These are phyloP conservation scores for Millerozyma acaciae DNA, from an alignment of 805 yeast species.

Conservation along the genomic window DNA sequence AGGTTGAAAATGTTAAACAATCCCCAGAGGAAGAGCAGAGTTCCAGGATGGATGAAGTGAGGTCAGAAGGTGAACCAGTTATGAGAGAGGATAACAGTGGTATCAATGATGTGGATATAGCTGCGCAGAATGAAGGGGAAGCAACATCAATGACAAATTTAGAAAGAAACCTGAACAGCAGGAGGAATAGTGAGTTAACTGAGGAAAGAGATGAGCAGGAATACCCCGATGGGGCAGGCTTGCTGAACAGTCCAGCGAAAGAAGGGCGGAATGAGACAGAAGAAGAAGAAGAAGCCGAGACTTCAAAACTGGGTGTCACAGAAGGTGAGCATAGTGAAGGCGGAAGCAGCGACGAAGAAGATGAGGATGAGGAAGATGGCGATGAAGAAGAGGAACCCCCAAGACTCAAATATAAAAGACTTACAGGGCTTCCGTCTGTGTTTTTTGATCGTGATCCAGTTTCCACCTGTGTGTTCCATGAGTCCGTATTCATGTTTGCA, in stretches of 20 bases:
- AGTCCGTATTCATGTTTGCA: slow-evolving; percentile 68
- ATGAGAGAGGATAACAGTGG: no score
- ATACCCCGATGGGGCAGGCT: background rate
- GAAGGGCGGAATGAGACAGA: background rate
- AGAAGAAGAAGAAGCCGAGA: slow-evolving; percentile 3
- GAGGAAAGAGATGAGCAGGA: background rate
- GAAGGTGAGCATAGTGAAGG: slow-evolving; percentile 4
- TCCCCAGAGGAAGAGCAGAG: no score
- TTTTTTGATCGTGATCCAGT: slow-evolving; percentile 76
- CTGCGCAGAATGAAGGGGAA: no score
- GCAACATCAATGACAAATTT: no score
- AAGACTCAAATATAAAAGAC: slow-evolving; percentile 65
- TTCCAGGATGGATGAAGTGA: no score
- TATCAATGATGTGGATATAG: no score
- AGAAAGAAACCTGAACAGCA: no score
- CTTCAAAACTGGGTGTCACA: no score
- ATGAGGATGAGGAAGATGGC: slow-evolving; percentile 10
- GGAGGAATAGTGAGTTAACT: background rate
- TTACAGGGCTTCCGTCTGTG: slow-evolving; percentile 61
- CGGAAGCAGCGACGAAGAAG: slow-evolving; percentile 7
- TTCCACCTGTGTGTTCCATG: slow-evolving; percentile 62
- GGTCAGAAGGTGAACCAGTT: no score
- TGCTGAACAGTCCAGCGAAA: background rate
- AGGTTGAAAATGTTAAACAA: no score
- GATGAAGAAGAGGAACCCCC: slow-evolving; percentile 65